These are phyloP conservation scores for Cutaneotrichosporon sp. DNA, from an alignment of 1,284 basidiomycete species.

Conservation along the genomic window DNA sequence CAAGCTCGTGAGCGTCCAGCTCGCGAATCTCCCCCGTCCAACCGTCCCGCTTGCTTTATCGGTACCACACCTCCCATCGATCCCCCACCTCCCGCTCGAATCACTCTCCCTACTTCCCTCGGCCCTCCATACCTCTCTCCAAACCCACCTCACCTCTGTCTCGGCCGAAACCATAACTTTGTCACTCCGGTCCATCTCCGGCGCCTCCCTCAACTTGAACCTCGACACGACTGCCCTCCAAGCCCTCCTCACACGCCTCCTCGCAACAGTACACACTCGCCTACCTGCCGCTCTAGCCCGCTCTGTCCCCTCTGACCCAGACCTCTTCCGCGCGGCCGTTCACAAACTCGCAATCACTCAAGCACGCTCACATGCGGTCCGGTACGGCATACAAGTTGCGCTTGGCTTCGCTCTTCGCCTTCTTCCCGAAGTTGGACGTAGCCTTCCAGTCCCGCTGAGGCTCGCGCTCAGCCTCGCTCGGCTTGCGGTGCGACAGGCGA, in stretches of 20 bases:
- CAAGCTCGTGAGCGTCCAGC: constrained; percentile 1
- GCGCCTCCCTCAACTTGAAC: neutral
- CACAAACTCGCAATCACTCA: neutral
- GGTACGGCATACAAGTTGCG: neutral
- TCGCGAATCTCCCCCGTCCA: neutral
- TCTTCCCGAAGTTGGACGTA: neutral
- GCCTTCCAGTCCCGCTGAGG: neutral
- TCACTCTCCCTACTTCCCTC: neutral
- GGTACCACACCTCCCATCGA: neutral
- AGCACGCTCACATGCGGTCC: neutral
- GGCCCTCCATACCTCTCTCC: neutral
- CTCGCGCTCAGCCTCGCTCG: neutral
- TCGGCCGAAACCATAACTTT: neutral
- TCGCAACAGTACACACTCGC: neutral
- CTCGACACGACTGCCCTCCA: neutral
- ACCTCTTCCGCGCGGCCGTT: neutral
- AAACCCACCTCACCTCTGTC: neutral
- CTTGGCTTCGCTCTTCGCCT: neutral
- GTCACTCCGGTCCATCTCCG: neutral
- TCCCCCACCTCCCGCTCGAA: neutral
- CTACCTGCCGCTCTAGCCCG: neutral
- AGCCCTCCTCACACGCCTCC: neutral
- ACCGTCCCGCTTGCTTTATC: neutral
- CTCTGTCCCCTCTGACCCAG: neutral
- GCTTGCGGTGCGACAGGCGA: neutral